phyloP scores from a whole-genome alignment of 2,329 filamentous ascomycete genomes.

The Exophiala bonariae region DNA sequence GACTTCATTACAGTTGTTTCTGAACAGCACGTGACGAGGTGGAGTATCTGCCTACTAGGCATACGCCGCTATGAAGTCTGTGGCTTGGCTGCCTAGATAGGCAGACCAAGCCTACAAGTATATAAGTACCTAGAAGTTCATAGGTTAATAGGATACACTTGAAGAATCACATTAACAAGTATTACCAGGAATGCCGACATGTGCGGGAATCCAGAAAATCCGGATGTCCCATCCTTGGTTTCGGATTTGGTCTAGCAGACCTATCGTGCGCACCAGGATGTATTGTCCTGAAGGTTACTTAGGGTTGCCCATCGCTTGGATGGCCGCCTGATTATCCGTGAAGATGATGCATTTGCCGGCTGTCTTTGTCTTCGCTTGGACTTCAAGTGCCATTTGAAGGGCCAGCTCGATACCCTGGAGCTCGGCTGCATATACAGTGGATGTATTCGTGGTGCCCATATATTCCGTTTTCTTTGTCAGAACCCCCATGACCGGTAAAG shows the following conservation, averaged over 20 bases:
- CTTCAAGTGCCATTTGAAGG: conserved; percentile 20
- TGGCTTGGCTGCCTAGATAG: too few species aligned
- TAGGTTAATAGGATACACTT: conserved; percentile 5
- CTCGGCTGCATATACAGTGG: conserved; percentile 33
- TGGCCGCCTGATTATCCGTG: conserved; percentile 34
- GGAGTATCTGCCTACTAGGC: too few species aligned
- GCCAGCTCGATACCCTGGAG: conserved; percentile 31
- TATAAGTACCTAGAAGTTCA: conserved; percentile 4
- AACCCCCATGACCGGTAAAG: too few species aligned
- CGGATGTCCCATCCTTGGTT: conserved; percentile 14
- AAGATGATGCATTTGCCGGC: conserved; percentile 30
- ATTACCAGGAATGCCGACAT: conserved; percentile 6
- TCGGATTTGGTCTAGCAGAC: conserved; percentile 8
- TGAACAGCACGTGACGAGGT: too few species aligned
- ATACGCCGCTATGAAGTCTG: too few species aligned
- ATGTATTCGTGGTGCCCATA: conserved; percentile 30
- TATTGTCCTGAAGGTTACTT: conserved; percentile 32
- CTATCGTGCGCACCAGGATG: conserved; percentile 20
- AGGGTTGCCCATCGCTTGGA: conserved; percentile 31
- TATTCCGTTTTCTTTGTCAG: conserved; percentile 25
- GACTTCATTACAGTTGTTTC: background rate
- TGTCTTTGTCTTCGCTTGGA: conserved; percentile 12
- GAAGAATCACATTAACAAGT: conserved; percentile 5
- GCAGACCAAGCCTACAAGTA: background rate
- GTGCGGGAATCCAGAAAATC: conserved; percentile 13